Base-by-base conservation (phyloP, 805 yeast genomes). In the Tetrapisispora iriomotensis region DNA sequence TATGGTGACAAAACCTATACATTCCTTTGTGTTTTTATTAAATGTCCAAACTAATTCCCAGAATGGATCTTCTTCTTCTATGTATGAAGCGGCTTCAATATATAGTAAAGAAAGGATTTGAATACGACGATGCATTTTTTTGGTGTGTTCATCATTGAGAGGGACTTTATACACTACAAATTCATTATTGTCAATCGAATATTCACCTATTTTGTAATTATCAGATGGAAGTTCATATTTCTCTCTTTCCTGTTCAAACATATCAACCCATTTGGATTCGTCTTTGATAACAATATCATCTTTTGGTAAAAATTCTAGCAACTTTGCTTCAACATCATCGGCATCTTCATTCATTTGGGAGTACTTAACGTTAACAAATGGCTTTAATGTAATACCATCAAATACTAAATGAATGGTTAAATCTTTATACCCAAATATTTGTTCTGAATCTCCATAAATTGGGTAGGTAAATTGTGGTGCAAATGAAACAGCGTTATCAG, bases 81-180 rank as follows among this genome's bases (percentile, higher is more conserved):
- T 86, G 51, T 75, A 84, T 1, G 94, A 77, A 1, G 96, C 97
- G 0, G 95, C 97, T 57, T 92, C 98, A 48, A 92, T 90, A 62
- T 80, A 87, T 9, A 92, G 66, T 21, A 90, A 64, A 13, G 84
- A 83, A 49, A 92, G 74, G 2, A 88, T 76, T 49, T 86, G 94
- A 47, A 87, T 67, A 43, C 95, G 63, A 36, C 69, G 61, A 50
- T 79, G 88, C 37, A 86, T 58, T 45, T 72, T 75, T 34, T 66
- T 69, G 10, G 56, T 50, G 36, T 76, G 53, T 6, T 38, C 42
- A 13, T 50, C 50, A 8, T 40, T 40, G 2, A 66, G 45, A 20
- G 56, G 53, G 1, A 58, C 39, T 43, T 72, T 74, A 58, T 71
- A 78, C 13, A 87, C 64, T 14, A 63, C 71, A 52, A 58, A 84